phyloP scores from a whole-genome alignment of 345 rosid genomes.

The Populus pruinosa region DNA sequence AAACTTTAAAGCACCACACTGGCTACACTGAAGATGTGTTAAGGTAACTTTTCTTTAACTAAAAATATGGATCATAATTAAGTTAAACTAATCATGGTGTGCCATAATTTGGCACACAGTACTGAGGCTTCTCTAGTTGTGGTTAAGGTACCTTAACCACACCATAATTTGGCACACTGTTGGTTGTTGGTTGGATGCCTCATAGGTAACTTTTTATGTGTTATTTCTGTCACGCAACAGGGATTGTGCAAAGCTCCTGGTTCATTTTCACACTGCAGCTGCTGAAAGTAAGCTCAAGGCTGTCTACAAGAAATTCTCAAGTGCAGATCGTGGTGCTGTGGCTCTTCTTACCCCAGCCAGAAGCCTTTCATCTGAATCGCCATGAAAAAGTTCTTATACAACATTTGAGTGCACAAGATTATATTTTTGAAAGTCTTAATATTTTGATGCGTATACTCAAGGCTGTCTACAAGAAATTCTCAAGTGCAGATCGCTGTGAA shows the following conservation, averaged over 20 bases:
- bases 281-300: conserved; percentile 66
- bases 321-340: conserved; percentile 51
- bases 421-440: not conserved
- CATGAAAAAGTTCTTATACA: not conserved
- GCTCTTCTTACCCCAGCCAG: conserved; percentile 60
- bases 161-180: not conserved
- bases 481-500: conserved; percentile 36
- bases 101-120: not conserved
- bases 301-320: conserved; percentile 55
- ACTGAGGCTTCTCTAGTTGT: not conserved
- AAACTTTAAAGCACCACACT: conserved; percentile 63
- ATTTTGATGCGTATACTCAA: conserved; percentile 39
- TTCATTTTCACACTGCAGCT: conserved; percentile 47
- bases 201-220: not conserved
- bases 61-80: not conserved
- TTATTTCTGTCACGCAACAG: conserved; percentile 27
- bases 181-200: no score
- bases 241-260: conserved; percentile 66
- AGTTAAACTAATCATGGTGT: no score
- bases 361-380: conserved; percentile 19
- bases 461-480: conserved; percentile 61
- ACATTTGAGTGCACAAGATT: not conserved
- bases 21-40: conserved; percentile 64
- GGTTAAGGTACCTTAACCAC: not conserved
- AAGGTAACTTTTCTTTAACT: conserved; percentile 29